phyloP scores from a whole-genome alignment of 2,329 filamentous ascomycete genomes.

The Colletotrichum filicis region DNA sequence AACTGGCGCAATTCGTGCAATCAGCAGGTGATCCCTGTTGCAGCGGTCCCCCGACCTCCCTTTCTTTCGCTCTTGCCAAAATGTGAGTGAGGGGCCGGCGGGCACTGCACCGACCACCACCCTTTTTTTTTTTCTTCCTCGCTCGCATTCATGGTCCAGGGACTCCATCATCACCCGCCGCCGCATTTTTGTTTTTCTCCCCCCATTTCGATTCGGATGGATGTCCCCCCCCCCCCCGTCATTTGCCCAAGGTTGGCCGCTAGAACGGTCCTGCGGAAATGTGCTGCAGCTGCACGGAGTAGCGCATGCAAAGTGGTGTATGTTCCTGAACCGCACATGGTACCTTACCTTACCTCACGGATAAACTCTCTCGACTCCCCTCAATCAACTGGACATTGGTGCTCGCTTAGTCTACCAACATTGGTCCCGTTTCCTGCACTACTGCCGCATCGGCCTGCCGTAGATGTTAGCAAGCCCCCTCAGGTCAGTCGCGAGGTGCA shows the following conservation, averaged over 20 bases:
- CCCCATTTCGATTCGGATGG: background rate
- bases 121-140: constrained; percentile 5
- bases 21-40: constrained; percentile 19
- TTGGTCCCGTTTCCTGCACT: background rate
- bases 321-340: background rate
- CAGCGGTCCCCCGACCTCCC: constrained; percentile 14
- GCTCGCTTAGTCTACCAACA: background rate
- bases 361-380: background rate
- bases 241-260: background rate
- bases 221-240: background rate
- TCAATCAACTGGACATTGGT: too few relatives aligned
- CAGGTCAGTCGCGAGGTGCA: background rate
- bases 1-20: constrained; percentile 5
- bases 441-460: too few relatives aligned
- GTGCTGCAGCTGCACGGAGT: background rate
- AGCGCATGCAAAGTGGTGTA: constrained; percentile 11
- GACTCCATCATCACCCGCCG: constrained; percentile 11
- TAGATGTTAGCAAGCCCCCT: too few relatives aligned
- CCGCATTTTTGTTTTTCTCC: background rate
- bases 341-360: background rate
- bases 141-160: background rate
- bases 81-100: constrained; percentile 9
- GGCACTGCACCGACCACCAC: constrained; percentile 26
- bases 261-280: background rate
- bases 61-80: constrained; percentile 16